Base-by-base conservation (phyloP, 2,329 filamentous ascomycete species). In the Nemania sp. region DNA sequence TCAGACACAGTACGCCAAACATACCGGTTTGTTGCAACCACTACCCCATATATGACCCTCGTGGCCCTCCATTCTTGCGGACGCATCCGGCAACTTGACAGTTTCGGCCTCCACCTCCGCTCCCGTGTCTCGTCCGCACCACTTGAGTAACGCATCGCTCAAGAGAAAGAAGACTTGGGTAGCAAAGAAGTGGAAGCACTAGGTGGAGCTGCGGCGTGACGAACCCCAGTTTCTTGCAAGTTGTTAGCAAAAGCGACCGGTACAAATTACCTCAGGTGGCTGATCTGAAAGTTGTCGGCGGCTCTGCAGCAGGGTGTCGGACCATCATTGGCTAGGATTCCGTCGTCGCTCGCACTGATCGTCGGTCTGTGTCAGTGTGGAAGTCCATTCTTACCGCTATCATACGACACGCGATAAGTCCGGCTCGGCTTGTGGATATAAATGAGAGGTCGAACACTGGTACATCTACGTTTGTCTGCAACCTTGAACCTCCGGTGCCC, bases 161-260 rank as follows among this genome's bases (percentile, higher is more conserved):
- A 39, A 56, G 52, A 53, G 51, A 60, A 52, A 58, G 41, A 45
- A 45, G 45, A 36, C 31, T 49, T 48, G 37, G 54, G 51, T 51
- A 50, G 55, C 55, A 58, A 53, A 50, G 36, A 45, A 56, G 57
- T 58, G 57, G 51, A 40, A 55, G 37, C 28, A 11, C 33, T 36
- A n/a, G 44, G 54, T 60, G 55, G 51, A 60, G 49, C 37, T 34
- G 50, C 47, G 49, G 28, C 40, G 39, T 44, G 33, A 52, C 39
- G 23, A 49, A 36, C 34, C 47, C 43, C 43, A 17, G 41, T 52
- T 28, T 45, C 52, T 49, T 46, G 52, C 47, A 41, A 36, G 30
- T 33, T 40, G 17, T 20, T 24, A 28, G 23, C 20, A 42, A 42
- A 41, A 22, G 22, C 49, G 37, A 36, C 36, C 26, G 2, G 15